phyloP scores from a whole-genome alignment of 2,329 filamentous ascomycete species.

The Neophaeococcomyces aloes region DNA sequence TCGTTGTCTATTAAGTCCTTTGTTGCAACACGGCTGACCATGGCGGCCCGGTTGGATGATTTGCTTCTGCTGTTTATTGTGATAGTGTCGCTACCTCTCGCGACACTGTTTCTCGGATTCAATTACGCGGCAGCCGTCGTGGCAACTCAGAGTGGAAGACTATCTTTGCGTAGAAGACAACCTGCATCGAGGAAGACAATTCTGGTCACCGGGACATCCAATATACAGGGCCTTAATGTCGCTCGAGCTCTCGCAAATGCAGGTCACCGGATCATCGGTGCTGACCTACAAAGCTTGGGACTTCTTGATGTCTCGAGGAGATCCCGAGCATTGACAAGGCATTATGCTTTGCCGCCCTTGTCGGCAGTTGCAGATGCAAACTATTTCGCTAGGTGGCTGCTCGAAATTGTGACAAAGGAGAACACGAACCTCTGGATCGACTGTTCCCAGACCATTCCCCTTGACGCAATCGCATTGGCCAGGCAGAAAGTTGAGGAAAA shows the following conservation, averaged over 20 bases:
- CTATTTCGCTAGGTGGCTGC: conserved; percentile 32
- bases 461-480: conserved; percentile 54
- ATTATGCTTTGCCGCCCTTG: background rate
- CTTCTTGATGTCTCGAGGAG: background rate
- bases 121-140: conserved; percentile 28
- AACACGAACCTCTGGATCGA: conserved; percentile 61
- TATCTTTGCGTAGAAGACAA: background rate
- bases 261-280: conserved; percentile 60
- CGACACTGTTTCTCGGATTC: conserved; percentile 34
- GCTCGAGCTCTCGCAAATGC: conserved; percentile 55
- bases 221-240: conserved; percentile 58
- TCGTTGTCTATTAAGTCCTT: too few species aligned
- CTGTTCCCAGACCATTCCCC: conserved; percentile 55
- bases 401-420: conserved; percentile 50
- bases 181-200: conserved; percentile 38
- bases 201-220: conserved; percentile 61
- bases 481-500: conserved; percentile 50
- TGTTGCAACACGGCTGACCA: background rate
- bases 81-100: conserved; percentile 38
- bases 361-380: background rate
- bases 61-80: conserved; percentile 34
- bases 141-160: conserved; percentile 19
- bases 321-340: conserved; percentile 1
- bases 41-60: conserved; percentile 29
- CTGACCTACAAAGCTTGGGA: conserved; percentile 43